phyloP scores from a whole-genome alignment of 2,329 filamentous ascomycete species.

The Trichoderma cornu-damae region DNA sequence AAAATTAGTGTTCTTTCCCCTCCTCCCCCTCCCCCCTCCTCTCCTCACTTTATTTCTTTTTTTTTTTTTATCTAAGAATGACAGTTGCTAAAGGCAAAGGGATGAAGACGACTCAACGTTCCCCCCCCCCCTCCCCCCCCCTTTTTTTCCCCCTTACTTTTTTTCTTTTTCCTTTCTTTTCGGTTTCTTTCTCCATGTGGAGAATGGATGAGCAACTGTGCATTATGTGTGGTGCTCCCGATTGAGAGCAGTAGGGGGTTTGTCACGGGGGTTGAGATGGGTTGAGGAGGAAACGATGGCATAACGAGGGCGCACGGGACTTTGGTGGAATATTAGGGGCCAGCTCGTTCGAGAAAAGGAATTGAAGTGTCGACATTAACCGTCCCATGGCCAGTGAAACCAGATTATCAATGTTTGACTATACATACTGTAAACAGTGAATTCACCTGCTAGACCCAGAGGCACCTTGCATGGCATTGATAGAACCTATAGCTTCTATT shows the following conservation, averaged over 20 bases:
- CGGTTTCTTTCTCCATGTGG: not conserved
- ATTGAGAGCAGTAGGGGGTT: not conserved
- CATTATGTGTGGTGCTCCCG: not conserved
- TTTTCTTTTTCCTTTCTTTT: not conserved
- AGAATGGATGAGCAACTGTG: not conserved
- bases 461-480: no score
- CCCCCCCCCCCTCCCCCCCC: not conserved
- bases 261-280: not conserved
- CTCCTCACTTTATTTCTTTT: no score
- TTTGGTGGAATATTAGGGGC: not conserved
- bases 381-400: no score
- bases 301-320: not conserved
- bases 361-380: no score
- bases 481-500: no score
- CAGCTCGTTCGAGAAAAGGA: not conserved
- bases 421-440: no score
- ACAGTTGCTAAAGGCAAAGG: not conserved
- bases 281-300: no score
- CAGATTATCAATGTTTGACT: no score
- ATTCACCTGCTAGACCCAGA: no score
- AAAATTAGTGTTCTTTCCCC: not conserved
- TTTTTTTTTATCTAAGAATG: not conserved
- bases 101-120: not conserved
- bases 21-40: no score
- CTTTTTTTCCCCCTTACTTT: no score